Percentiles rank a stretch among this genome's conserved stretches.
These are phyloP conservation scores for Pseudocercospora vitis DNA, from an alignment of 2,329 filamentous ascomycete genomes.

Conservation along the genomic window DNA sequence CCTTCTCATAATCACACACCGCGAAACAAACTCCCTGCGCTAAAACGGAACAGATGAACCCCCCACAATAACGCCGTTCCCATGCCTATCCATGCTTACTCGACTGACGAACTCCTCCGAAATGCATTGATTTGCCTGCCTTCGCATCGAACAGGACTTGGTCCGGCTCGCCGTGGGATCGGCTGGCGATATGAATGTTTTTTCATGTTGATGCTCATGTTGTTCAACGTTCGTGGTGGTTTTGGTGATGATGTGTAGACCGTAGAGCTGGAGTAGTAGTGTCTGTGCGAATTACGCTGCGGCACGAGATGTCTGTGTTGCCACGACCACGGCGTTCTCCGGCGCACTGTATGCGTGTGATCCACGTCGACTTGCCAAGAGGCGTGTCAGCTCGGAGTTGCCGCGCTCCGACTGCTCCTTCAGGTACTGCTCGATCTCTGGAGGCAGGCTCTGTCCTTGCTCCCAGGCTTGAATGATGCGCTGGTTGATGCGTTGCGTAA, in stretches of 20 bases:
- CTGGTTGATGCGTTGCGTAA: constrained; percentile 30
- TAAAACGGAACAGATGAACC: constrained; percentile 1
- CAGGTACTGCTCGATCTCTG: constrained; percentile 39
- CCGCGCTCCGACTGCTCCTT: constrained; percentile 39
- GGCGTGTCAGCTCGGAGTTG: constrained; percentile 22
- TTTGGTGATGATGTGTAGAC: background rate
- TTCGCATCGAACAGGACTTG: constrained; percentile 1
- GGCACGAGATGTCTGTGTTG: constrained; percentile 24
- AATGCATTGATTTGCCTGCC: constrained; percentile 8
- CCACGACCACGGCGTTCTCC: constrained; percentile 22
- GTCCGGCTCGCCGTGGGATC: background rate
- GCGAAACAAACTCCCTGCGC: constrained; percentile 4
- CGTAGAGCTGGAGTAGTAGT: background rate
- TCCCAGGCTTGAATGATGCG: constrained; percentile 36
- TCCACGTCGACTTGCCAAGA: constrained; percentile 21
- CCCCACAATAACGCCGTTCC: background rate
- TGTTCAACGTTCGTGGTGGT: background rate
- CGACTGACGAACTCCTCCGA: constrained; percentile 4
- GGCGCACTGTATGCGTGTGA: constrained; percentile 20
- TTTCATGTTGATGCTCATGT: background rate
- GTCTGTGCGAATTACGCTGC: constrained; percentile 19
- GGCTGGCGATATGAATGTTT: background rate
- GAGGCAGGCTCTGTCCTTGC: constrained; percentile 35
- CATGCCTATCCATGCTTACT: constrained; percentile 5
- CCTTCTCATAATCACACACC: no score